Evolutionary conservation across 768 basidiomycete species (phyloP), one percentile per base, ranked within the genome.

Genomic region (Lactarius pseudohatsudake): DNA sequence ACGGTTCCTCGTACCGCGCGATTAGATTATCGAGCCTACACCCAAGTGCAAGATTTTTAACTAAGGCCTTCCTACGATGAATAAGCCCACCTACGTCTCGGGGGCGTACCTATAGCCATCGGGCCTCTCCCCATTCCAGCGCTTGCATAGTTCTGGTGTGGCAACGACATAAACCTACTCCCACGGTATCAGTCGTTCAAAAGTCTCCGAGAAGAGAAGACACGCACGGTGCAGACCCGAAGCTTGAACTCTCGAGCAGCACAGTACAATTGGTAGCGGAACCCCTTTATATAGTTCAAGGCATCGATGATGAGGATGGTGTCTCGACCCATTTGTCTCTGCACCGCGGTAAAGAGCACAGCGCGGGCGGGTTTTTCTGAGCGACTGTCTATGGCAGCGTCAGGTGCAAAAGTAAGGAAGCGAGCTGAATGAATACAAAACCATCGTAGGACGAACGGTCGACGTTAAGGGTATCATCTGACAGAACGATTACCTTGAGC

Each of bases 281-380:
- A 97, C 13, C 96, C 96, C 75, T 99, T 98, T 82, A 98, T 98
- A 77, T 99, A 98, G 74, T 98, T 98, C 71, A 91, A 83, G 16
- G 89, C 86, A 74, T 99, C 97, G 67, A 95, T 83, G 70, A 99
- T 91, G 65, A 97, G 82, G 72, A 98, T 86, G 0, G 86, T 90
- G 72, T 92, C 87, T 41, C 77, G 75, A 28, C 83, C 81, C 69
- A 99, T 81, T 40, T 84, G 81, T 15, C 97, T 82, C 71, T 90
- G 92, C 59, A 95, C 80, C 1, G 92, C 86, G 1, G 94, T 86
- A 75, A 96, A 94, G 26, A 96, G 81, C 13, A 90, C 81, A 5
- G 84, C 92, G 34, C 97, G 83, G 0, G 94, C 94, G 15, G 91
- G 87, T 75, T 98, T 99, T 78, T 99, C 97, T 5, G 88, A 81